phyloP scores from a whole-genome alignment of 345 rosid species.

The Draba incana region DNA sequence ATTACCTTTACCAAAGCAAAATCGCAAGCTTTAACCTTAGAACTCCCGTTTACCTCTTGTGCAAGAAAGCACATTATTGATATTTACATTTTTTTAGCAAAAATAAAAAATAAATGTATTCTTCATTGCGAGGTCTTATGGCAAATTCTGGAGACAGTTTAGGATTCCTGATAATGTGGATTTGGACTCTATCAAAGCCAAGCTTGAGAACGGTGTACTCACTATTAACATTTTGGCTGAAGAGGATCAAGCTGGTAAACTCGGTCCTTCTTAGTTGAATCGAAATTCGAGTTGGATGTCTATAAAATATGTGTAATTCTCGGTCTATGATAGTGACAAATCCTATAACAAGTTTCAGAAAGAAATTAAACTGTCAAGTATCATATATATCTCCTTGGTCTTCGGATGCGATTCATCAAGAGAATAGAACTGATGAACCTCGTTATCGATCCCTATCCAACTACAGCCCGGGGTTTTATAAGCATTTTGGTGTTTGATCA shows the following conservation, averaged over 20 bases:
- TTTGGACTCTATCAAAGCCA: conserved; percentile 63
- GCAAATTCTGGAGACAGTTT: conserved; percentile 86
- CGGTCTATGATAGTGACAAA: conserved; percentile 17
- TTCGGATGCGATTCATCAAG: conserved; percentile 62
- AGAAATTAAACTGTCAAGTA: conserved; percentile 43
- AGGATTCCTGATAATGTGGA: conserved; percentile 76
- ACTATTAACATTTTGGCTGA: conserved; percentile 54
- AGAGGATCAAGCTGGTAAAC: conserved; percentile 46
- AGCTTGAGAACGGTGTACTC: conserved; percentile 73
- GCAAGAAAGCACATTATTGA: background rate
- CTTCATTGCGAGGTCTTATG: conserved; percentile 39
- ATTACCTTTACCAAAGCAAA: too few species aligned
- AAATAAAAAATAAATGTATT: too few species aligned
- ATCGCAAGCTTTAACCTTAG: background rate
- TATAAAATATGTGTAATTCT: conserved; percentile 6
- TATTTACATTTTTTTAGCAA: too few species aligned
- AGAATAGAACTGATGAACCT: conserved; percentile 71
- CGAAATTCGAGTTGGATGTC: too few species aligned
- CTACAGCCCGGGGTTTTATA: conserved; percentile 84
- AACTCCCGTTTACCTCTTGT: conserved; percentile 16
- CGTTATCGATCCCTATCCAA: conserved; percentile 74
- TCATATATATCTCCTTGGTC: conserved; percentile 53
- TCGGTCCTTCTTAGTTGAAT: conserved; percentile 42
- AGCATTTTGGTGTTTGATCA: conserved; percentile 59
- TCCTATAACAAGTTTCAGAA: background rate